Base-by-base conservation (phyloP, 139 green algal species). In the Trebouxia sp. region DNA sequence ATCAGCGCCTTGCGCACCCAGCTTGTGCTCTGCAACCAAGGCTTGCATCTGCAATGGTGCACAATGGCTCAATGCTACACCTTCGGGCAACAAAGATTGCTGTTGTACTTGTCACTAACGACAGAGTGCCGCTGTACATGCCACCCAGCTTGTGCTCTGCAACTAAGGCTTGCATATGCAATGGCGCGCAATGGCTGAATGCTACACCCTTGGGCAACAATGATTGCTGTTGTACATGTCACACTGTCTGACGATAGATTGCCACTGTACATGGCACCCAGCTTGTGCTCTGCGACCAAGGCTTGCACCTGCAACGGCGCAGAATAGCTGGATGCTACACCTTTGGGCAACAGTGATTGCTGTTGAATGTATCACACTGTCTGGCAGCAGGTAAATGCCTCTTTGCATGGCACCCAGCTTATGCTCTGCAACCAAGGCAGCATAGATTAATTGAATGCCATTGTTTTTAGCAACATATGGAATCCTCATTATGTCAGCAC, bases 161-260 rank as follows among this genome's bases (percentile, higher is more conserved):
- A 24, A 79, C 74, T 42, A 79, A n/a, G 24, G 74, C 45, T 32
- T 79, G 74, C 6, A 79, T 47, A 45, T 79, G 74, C 15, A 65
- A 32, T 1, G 12, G 24, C 47, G 14, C 14, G 9, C 39, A 1
- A 77, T 17, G 14, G n/a, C 22, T 55, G 10, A n/a, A 11, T 45
- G 15, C 35, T n/a, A n/a, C n/a, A n/a, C n/a, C n/a, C n/a, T n/a
- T n/a, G n/a, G n/a, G n/a, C n/a, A n/a, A n/a, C n/a, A n/a, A n/a
- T n/a, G n/a, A n/a, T n/a, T n/a, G n/a, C n/a, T n/a, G n/a, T n/a
- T n/a, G n/a, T 42, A 14, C 8, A 5, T 69, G 58, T 17, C 58
- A 69, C 14, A 7, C 6, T n/a, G n/a, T n/a, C 20, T 35, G 15
- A 26, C 53, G 4, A 2, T 35, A 22, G 20, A 22, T 24, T 28